A percentile compares a stretch with the other conserved stretches of the same genome.
Conservation (phyloP, 208 protist species). For the Leishmania martiniquensis region DNA sequence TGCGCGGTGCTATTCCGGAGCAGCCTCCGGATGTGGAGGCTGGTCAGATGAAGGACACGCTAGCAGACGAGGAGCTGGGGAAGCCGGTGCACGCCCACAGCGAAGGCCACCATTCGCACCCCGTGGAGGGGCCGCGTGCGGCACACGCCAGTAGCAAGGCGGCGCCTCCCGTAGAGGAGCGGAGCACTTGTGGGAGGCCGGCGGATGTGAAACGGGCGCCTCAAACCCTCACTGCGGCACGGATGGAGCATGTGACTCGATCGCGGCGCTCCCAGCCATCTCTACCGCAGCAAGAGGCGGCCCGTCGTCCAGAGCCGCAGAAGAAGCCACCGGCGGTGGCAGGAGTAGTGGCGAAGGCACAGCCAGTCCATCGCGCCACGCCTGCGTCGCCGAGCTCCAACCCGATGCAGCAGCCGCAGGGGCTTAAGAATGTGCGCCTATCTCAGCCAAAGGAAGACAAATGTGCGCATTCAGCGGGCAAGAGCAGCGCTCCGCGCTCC, state of each 20-base stretch:
- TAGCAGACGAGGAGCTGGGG: slow-evolving; percentile 36
- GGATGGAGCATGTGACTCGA: neutral
- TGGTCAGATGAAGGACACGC: slow-evolving; percentile 48
- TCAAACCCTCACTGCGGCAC: neutral
- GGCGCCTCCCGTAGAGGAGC: neutral
- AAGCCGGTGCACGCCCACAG: slow-evolving; percentile 5
- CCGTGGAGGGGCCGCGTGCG: neutral
- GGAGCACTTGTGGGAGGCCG: neutral
- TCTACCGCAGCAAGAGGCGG: neutral
- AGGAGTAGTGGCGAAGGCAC: neutral
- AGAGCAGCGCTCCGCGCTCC: slow-evolving; percentile 3
- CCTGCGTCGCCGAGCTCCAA: neutral
- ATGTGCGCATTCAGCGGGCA: neutral
- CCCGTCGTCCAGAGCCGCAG: neutral
- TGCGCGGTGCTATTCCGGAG: slow-evolving; percentile 63
- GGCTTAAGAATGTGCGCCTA: neutral
- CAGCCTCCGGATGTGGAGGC: slow-evolving; percentile 66
- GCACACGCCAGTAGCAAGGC: neutral
- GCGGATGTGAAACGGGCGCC: neutral
- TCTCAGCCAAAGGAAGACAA: slow-evolving; percentile 8
- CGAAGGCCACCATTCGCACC: neutral
- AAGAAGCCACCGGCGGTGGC: neutral
- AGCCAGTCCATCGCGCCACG: neutral
- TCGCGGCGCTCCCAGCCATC: neutral
- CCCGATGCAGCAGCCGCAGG: slow-evolving; percentile 11